Base-by-base conservation (phyloP, 768 basidiomycete species). In the Lactifluus echinatus region DNA sequence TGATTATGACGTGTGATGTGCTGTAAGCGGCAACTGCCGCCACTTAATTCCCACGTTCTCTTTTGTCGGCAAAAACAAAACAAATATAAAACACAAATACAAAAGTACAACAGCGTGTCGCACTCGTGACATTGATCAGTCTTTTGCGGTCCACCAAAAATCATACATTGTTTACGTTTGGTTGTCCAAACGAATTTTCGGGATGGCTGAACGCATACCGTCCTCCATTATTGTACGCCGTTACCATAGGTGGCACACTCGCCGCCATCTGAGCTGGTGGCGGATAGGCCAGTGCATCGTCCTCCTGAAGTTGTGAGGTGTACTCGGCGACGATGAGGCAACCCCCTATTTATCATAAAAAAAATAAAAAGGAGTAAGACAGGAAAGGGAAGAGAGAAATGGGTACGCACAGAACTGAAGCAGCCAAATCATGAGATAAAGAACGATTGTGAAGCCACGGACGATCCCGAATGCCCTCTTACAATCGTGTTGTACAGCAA, bases 261-360 rank as follows among this genome's bases (percentile, higher is more conserved):
- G 57, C 57, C 10, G 50, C 34, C n/a, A 26, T 28, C 42, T 17
- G 47, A 23, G 53, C 53, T 6, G 61, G 57, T 7, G 57, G 52
- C 12, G 59, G 58, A 33, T 40, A 47, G 31, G 62, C 60, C 26
- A 37, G 51, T 23, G 48, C 64, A 55, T 73, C 69, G 66, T 84
- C 79, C 42, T 82, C 79, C 53, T 72, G 69, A 28, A 82, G 71
- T 66, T 84, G 80, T 26, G 75, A 72, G 24, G 76, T 74, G 61
- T 83, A 83, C 65, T 75, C 71, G 52, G 73, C 72, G 14, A 80
- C 76, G 50, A 83, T 74, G 58, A 80, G 68, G 67, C 75, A 79
- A 2, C 74, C 76, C 60, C 78, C 81, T 84, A 56, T 28, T 43
- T 21, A 60, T 34, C 28, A 55, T 15, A 50, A 56, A 33, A 23